Evolutionary conservation across 805 yeast genomes (phyloP), one percentile per base, ranked within the genome.

Genomic region (Peterozyma toletana): DNA sequence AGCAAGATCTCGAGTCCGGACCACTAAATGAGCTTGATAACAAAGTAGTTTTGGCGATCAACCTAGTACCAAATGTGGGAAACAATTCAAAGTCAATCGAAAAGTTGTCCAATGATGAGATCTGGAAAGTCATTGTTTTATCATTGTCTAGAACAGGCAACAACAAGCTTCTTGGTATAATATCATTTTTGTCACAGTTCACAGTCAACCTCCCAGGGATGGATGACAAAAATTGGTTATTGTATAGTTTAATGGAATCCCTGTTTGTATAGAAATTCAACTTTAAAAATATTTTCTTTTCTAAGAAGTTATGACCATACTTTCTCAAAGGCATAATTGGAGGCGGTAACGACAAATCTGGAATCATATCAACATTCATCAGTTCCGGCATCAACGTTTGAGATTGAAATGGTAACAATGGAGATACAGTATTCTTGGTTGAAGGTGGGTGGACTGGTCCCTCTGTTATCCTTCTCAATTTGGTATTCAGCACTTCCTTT

Each of bases 221-320:
- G 3, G 77, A 71, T 7, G 66, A 60, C 16, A 64, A 49, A 40
- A 62, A 62, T 1, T 71, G 75, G 46, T 73, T 73, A 27, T 70
- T 64, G 45, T 70, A 65, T 30, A 78, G 53, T 29, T 62, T 60
- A 40, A 74, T 64, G 1, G 79, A 68, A 37, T 69, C 64, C 40
- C 71, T 59, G 41, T 67, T 68, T 33, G 69, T 64, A 37, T 80
- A 78, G 53, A 89, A 82, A 2, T 77, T 73, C 37, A 93, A 65
- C 57, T 90, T 96, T 30, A 93, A 73, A 49, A 89, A 79, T 4
- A 87, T 87, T 60, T 87, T 88, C 58, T 86, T 86, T 57, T 93
- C 98, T 55, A 93, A 66, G 67, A 89, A 93, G 60, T 88, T 93
- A 63, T 93, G 99, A 13, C 99, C 99, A 58, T 93, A 93, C 54